Percentiles rank a stretch among this genome's conserved stretches.
Evolutionary conservation across 2,329 filamentous ascomycete genomes (phyloP).

Genomic region (Pochonia chlamydosporia): DNA sequence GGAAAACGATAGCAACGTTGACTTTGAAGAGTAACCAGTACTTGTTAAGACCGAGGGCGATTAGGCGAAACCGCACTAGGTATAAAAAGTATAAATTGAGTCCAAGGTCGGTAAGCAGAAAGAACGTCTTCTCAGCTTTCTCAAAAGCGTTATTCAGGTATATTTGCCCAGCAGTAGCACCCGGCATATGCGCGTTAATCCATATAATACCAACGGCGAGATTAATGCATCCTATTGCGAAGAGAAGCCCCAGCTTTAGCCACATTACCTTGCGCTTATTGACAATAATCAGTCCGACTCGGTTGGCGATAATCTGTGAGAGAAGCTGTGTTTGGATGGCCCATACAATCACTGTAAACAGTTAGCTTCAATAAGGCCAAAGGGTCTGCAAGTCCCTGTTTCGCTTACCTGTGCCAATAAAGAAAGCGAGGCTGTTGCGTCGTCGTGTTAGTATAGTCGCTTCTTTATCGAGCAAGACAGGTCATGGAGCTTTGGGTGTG

Average conservation of each 20-base stretch:
- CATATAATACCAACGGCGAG: constrained; percentile 34
- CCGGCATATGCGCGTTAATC: constrained; percentile 26
- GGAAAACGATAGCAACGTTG: constrained; percentile 39
- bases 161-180: constrained; percentile 6
- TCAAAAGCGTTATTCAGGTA: constrained; percentile 17
- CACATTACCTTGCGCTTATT: constrained; percentile 24
- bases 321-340: constrained; percentile 31
- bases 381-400: too few species aligned
- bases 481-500: too few species aligned
- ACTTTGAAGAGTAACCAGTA: constrained; percentile 44
- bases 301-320: constrained; percentile 40
- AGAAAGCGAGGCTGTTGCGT: constrained; percentile 5
- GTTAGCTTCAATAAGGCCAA: background rate
- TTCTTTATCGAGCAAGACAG: too few species aligned
- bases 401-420: constrained; percentile 8
- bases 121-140: constrained; percentile 36
- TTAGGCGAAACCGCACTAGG: constrained; percentile 37
- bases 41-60: constrained; percentile 41
- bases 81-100: constrained; percentile 46
- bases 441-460: too few species aligned
- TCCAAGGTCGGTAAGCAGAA: constrained; percentile 39
- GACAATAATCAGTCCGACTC: constrained; percentile 34
- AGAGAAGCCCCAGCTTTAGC: constrained; percentile 30
- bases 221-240: constrained; percentile 29
- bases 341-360: constrained; percentile 10